These are phyloP conservation scores for Cystoderma amianthinum DNA, from an alignment of 768 basidiomycete genomes.

Conservation along the genomic window DNA sequence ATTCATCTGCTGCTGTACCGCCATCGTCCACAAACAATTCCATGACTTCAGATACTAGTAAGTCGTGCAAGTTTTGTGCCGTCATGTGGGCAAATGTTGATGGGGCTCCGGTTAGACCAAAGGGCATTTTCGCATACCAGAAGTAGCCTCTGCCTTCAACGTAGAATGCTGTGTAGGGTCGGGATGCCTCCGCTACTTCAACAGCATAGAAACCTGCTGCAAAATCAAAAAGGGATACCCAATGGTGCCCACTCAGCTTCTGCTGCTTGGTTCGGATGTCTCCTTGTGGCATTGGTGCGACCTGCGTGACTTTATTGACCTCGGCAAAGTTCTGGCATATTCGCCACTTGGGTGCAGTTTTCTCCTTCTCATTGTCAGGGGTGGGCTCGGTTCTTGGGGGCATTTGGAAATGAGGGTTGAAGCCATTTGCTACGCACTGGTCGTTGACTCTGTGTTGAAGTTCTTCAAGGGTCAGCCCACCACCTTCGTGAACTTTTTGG, in stretches of 20 bases:
- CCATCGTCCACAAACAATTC: constrained; percentile 36
- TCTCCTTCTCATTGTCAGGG: background rate
- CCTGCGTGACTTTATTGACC: constrained; percentile 21
- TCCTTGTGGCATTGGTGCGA: constrained; percentile 25
- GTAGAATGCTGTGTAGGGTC: constrained; percentile 11
- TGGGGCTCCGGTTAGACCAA: constrained; percentile 31
- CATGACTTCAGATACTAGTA: constrained; percentile 13
- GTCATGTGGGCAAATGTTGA: constrained; percentile 23
- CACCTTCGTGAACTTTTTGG: constrained; percentile 23
- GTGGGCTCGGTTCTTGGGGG: constrained; percentile 11
- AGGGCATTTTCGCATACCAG: constrained; percentile 24
- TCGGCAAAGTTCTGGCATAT: constrained; percentile 28
- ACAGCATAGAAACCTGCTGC: constrained; percentile 27
- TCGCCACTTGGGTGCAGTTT: constrained; percentile 19
- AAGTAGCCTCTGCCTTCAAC: constrained; percentile 2
- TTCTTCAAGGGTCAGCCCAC: constrained; percentile 22
- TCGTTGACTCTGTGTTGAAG: constrained; percentile 25
- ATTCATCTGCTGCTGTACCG: constrained; percentile 19
- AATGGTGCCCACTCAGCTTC: constrained; percentile 24
- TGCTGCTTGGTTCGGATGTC: constrained; percentile 33
- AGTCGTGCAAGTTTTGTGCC: constrained; percentile 15
- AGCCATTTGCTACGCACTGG: constrained; percentile 17
- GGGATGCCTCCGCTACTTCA: constrained; percentile 5
- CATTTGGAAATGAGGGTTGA: constrained; percentile 11
- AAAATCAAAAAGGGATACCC: constrained; percentile 26